phyloP scores from a whole-genome alignment of 2,329 filamentous ascomycete species.

The Aspergillus spinulosporus region DNA sequence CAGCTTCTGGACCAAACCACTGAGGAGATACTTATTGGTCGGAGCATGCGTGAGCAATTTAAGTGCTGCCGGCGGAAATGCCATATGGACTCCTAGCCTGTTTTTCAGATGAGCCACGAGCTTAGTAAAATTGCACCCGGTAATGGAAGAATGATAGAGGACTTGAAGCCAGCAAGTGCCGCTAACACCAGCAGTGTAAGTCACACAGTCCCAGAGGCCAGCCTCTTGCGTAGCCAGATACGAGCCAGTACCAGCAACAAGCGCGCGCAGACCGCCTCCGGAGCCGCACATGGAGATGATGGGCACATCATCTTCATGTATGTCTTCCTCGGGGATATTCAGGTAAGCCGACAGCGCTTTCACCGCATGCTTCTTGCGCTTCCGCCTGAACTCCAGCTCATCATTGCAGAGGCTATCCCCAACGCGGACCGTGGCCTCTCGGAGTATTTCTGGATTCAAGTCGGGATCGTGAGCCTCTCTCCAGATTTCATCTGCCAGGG shows the following conservation, averaged over 20 bases:
- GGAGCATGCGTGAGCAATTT: constrained; percentile 80
- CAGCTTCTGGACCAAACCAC: constrained; percentile 86
- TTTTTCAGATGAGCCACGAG: constrained; percentile 84
- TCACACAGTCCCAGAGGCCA: constrained; percentile 89
- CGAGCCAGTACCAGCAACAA: constrained; percentile 88
- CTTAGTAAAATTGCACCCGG: constrained; percentile 64
- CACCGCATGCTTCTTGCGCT: constrained; percentile 67
- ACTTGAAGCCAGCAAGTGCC: constrained; percentile 95
- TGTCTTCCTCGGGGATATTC: constrained; percentile 70
- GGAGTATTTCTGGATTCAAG: constrained; percentile 82
- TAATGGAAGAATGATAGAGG: constrained; percentile 79
- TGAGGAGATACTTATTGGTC: constrained; percentile 87
- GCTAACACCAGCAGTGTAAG: constrained; percentile 93
- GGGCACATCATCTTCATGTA: constrained; percentile 92
- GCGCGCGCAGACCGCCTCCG: constrained; percentile 82
- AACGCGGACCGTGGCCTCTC: constrained; percentile 77
- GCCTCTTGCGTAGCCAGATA: constrained; percentile 80
- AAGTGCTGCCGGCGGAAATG: constrained; percentile 83
- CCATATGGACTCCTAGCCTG: constrained; percentile 83
- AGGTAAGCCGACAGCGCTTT: constrained; percentile 81
- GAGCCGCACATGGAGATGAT: constrained; percentile 93
- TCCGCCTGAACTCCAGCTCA: constrained; percentile 71
- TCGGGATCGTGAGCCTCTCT: constrained; percentile 79
- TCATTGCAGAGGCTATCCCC: constrained; percentile 79
- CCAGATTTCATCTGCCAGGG: constrained; percentile 92